Percentiles rank a stretch among this genome's conserved stretches.
phyloP scores from a whole-genome alignment of 148 eudicot species.

The Silene uniflora region DNA sequence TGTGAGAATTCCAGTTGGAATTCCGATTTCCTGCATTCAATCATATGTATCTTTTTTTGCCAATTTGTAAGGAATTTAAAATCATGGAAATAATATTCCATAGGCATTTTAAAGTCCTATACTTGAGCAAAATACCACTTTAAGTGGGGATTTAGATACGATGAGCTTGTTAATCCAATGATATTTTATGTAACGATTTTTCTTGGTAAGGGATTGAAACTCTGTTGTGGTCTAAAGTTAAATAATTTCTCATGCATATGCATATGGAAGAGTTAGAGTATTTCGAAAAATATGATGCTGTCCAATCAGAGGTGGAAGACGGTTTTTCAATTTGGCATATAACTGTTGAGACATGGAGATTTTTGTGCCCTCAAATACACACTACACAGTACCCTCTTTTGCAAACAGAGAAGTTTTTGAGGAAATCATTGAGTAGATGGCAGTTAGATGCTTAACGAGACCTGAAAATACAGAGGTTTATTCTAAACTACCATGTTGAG shows the following conservation, averaged over 20 bases:
- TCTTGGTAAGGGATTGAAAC: not conserved
- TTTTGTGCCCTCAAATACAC: constrained; percentile 6
- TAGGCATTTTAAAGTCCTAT: too few species aligned
- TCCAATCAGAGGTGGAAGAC: not conserved
- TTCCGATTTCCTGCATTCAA: too few species aligned
- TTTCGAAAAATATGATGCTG: not conserved
- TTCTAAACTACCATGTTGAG: not conserved
- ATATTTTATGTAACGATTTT: not conserved
- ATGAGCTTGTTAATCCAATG: not conserved
- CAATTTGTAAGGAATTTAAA: too few species aligned
- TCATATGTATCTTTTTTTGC: too few species aligned
- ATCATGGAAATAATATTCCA: too few species aligned
- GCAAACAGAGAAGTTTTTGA: constrained; percentile 5
- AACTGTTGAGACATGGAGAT: not conserved
- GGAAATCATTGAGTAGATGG: constrained; percentile 10
- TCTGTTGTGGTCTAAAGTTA: not conserved
- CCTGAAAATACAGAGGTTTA: not conserved
- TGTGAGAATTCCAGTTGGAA: too few species aligned
- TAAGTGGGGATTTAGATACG: not conserved
- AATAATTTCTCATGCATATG: not conserved
- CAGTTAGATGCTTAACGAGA: constrained; percentile 10
- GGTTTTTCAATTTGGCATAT: not conserved
- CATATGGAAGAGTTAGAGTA: not conserved
- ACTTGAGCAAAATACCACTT: not conserved
- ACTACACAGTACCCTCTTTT: not conserved